Conservation (phyloP, 306 rosid species). For the Corylus heterophylla region DNA sequence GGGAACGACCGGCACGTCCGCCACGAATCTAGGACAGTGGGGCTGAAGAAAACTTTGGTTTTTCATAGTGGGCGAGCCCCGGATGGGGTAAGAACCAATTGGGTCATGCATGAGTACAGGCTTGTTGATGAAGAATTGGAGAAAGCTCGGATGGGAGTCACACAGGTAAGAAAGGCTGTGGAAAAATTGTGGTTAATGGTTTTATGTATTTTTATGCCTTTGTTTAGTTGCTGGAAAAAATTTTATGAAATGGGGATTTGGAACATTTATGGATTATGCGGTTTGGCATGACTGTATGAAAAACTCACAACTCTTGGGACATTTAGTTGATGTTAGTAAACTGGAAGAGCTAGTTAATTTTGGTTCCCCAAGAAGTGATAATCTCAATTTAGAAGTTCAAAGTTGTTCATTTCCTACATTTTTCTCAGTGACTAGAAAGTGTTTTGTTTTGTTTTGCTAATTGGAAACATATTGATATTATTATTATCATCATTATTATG, state of each 20-base stretch:
- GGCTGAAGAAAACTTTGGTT: conserved; percentile 92
- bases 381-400: conserved; percentile 39
- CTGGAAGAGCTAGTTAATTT: conserved; percentile 25
- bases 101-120: conserved; percentile 99
- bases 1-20: conserved; percentile 87
- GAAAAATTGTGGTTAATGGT: conserved; percentile 17
- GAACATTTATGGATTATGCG: conserved; percentile 21
- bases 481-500: not conserved
- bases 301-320: conserved; percentile 25
- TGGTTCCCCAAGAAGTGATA: conserved; percentile 32
- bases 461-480: conserved; percentile 14
- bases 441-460: conserved; percentile 17
- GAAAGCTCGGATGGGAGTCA: conserved; percentile 56
- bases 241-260: conserved; percentile 25
- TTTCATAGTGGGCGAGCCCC: conserved; percentile 98
- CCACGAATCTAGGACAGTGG: conserved; percentile 64
- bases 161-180: conserved; percentile 79
- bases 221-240: not conserved
- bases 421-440: conserved; percentile 15
- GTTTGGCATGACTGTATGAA: conserved; percentile 18
- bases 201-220: conserved; percentile 5
- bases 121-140: conserved; percentile 79
- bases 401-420: conserved; percentile 25
- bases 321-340: conserved; percentile 24
- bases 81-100: conserved; percentile 88